These are phyloP conservation scores for Tetrahymena malaccensis DNA, from an alignment of 73 alveolate species.

Conservation along the genomic window DNA sequence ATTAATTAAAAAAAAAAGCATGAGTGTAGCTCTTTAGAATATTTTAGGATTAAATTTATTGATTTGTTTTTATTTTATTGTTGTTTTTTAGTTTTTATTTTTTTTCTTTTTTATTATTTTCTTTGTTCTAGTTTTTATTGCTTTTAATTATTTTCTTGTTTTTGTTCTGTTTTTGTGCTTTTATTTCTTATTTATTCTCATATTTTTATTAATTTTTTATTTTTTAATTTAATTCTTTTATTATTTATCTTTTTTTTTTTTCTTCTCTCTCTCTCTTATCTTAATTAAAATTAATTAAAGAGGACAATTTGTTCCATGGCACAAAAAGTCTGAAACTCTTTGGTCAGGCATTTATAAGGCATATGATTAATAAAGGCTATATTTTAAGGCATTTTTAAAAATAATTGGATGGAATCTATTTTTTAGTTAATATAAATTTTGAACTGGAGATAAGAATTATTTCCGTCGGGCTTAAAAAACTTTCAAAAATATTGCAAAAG, in stretches of 20 bases:
- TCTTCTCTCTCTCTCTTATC: background rate
- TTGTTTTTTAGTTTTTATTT: no score
- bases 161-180: background rate
- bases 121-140: background rate
- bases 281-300: background rate
- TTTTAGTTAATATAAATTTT: background rate
- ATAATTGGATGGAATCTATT: background rate
- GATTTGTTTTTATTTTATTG: no score
- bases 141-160: background rate
- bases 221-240: background rate
- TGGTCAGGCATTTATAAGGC: background rate
- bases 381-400: background rate
- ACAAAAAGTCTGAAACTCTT: background rate
- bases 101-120: no score
- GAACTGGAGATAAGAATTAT: background rate
- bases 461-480: background rate
- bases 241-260: background rate
- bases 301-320: background rate
- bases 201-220: background rate
- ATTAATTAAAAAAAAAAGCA: background rate
- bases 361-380: background rate
- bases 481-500: background rate
- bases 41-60: background rate
- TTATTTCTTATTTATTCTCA: background rate
- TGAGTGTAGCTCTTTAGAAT: background rate